Base-by-base conservation (phyloP, 2,329 filamentous ascomycete species). In the Phialophora chinensis region DNA sequence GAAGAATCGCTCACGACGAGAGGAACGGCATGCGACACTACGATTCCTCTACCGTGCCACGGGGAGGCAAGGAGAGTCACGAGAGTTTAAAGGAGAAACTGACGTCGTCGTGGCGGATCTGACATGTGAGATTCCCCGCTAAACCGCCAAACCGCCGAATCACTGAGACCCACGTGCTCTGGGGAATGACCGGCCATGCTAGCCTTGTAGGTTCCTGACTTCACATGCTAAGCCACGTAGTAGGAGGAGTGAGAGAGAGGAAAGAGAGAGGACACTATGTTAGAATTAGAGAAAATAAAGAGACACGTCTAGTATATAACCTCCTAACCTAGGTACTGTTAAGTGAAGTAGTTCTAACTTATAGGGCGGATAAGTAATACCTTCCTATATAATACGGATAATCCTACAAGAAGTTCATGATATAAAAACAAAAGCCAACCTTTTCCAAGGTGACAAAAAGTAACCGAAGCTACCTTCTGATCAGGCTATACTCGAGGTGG, bases 61-160 rank as follows among this genome's bases (percentile, higher is more conserved):
- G 49, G 49, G 20, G 10, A 27, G 23, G 25, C n/a, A 52, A 52
- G 12, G 17, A 20, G 44, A 14, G 11, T 11, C 10, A 52, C 4
- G 17, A 20, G 44, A 14, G 4, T 11, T 11, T 31, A 35, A 35
- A 55, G 53, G 53, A 55, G 53, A 55, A 53, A 35, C 53, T 55
- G 53, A 55, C 53, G 53, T 55, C 50, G 50, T 29, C n/a, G 53
- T 55, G 53, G 12, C 29, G 25, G 53, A 35, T 35, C 38, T 60
- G 44, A 35, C 53, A 55, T 55, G 53, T 55, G 53, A 55, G 11
- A n/a, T 25, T 35, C 38, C 38, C 38, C 38, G 38, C 38, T 44
- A 44, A 61, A 8, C 8, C 38, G 38, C 38, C 5, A n/a, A 61
- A 3, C 17, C 38, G 35, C 25, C 20, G 12, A 23, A 55, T 25